phyloP scores from a whole-genome alignment of 1,284 basidiomycete genomes.

The Boletus semigastroideus region DNA sequence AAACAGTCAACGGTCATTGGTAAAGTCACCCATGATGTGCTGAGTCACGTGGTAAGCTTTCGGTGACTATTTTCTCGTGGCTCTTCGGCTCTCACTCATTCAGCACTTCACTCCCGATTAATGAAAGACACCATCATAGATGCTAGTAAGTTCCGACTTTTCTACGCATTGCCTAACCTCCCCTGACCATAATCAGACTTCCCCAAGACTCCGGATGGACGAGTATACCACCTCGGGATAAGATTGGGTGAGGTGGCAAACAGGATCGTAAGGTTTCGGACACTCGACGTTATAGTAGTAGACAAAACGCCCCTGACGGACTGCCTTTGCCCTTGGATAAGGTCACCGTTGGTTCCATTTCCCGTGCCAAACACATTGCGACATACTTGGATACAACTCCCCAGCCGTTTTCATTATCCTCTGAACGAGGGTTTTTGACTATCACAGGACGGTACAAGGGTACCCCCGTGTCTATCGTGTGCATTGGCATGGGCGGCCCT shows the following conservation, averaged over 20 bases:
- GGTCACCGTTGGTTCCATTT: constrained; percentile 77
- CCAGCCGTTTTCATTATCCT: constrained; percentile 59
- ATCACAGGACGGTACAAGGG: constrained; percentile 76
- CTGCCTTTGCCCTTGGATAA: constrained; percentile 26
- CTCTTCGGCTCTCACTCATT: background rate
- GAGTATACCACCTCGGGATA: constrained; percentile 78
- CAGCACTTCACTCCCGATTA: background rate
- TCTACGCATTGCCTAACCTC: background rate
- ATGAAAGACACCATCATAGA: constrained; percentile 30
- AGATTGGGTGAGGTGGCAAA: constrained; percentile 78
- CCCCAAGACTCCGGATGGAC: constrained; percentile 65
- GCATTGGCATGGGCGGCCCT: constrained; percentile 81
- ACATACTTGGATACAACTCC: constrained; percentile 58
- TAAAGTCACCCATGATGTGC: too few species aligned
- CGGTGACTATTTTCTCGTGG: too few species aligned
- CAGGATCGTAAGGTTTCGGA: constrained; percentile 56
- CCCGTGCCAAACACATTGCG: constrained; percentile 64
- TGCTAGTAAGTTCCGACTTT: constrained; percentile 28
- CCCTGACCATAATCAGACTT: constrained; percentile 51
- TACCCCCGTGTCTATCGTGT: constrained; percentile 70
- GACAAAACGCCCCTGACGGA: background rate
- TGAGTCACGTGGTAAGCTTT: constrained; percentile 15
- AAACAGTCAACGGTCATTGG: too few species aligned
- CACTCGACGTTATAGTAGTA: background rate
- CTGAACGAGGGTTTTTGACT: constrained; percentile 79